phyloP scores from a whole-genome alignment of 202 grass and related monocot genomes.

The Elaeis oleifera region DNA sequence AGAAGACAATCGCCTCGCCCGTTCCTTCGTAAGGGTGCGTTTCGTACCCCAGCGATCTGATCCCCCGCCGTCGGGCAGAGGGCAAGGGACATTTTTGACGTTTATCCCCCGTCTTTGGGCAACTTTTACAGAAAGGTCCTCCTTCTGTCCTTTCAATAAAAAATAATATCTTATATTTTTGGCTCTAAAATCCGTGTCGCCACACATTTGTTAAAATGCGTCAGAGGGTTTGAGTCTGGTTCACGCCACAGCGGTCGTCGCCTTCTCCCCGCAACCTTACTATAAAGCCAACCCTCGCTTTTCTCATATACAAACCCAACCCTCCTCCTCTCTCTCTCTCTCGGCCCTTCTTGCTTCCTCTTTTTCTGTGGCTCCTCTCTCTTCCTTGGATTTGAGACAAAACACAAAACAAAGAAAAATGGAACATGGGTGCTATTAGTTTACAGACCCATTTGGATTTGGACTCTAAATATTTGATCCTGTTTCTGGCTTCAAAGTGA shows the following conservation, averaged over 20 bases:
- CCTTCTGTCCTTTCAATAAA: too few relatives aligned
- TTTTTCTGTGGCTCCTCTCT: background rate
- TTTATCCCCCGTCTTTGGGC: too few relatives aligned
- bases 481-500: too few relatives aligned
- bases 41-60: too few relatives aligned
- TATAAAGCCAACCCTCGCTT: conserved; percentile 3
- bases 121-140: too few relatives aligned
- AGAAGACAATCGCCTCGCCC: too few relatives aligned
- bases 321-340: background rate
- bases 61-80: too few relatives aligned
- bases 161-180: too few relatives aligned
- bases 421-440: background rate
- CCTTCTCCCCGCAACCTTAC: conserved; percentile 29
- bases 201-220: conserved; percentile 19
- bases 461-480: too few relatives aligned
- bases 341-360: background rate
- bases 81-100: too few relatives aligned
- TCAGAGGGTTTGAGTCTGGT: conserved; percentile 25
- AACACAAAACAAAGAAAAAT: background rate
- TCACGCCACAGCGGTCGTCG: conserved; percentile 20
- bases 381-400: background rate
- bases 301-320: background rate
- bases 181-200: conserved; percentile 4
- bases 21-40: too few relatives aligned
- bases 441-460: background rate